phyloP scores from a whole-genome alignment of 2,329 filamentous ascomycete genomes.

The Calonectria honghensis region DNA sequence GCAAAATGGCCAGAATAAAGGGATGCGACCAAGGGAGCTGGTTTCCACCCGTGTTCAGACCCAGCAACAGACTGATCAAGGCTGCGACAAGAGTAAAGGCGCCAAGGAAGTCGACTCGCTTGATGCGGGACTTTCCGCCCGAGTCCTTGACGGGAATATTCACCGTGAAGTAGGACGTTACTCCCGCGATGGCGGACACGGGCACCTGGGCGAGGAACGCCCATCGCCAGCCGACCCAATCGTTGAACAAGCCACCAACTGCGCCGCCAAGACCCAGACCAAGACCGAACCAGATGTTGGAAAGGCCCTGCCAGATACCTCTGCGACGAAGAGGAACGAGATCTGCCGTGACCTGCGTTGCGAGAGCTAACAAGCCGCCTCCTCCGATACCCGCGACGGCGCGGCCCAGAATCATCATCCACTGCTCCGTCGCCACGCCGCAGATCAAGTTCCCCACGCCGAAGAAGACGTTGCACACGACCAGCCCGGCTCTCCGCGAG shows the following conservation, averaged over 20 bases:
- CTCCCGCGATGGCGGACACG: not conserved
- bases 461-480: constrained; percentile 14
- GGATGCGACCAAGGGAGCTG: constrained; percentile 14
- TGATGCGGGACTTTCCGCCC: constrained; percentile 10
- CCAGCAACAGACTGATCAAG: constrained; percentile 10
- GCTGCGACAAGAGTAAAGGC: constrained; percentile 4
- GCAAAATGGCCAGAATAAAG: constrained; percentile 8
- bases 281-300: constrained; percentile 9
- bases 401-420: constrained; percentile 19
- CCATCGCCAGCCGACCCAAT: constrained; percentile 18
- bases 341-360: not conserved
- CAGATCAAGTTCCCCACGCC: not conserved
- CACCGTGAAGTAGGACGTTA: constrained; percentile 13
- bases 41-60: constrained; percentile 14
- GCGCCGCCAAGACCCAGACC: constrained; percentile 15
- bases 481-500: not conserved
- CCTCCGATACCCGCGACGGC: not conserved
- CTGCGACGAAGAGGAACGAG: constrained; percentile 5
- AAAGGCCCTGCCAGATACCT: constrained; percentile 18
- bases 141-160: constrained; percentile 16
- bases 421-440: not conserved
- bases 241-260: constrained; percentile 14
- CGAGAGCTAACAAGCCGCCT: not conserved
- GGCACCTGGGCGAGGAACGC: constrained; percentile 13
- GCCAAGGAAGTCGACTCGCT: constrained; percentile 13